Evolutionary conservation across 805 yeast genomes (phyloP).

Genomic region (Suhomyces faveliae): DNA sequence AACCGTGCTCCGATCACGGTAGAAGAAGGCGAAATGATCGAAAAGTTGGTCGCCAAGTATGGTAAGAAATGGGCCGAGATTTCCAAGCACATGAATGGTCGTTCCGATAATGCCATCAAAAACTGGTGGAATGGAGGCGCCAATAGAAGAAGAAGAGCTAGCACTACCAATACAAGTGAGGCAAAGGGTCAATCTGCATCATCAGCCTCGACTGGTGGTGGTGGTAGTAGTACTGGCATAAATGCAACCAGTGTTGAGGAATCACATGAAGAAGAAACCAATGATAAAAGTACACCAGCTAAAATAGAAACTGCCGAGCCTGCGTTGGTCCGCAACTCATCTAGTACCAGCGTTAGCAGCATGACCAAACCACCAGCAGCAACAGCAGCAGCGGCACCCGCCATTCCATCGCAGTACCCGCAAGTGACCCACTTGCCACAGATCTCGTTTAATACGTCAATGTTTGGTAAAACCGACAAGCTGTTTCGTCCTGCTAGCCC

Average conservation of each 20-base stretch:
- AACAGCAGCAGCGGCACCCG: neutral
- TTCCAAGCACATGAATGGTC: constrained; percentile 80
- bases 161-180: too few species aligned
- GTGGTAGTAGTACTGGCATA: neutral
- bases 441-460: constrained; percentile 42
- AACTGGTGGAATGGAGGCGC: constrained; percentile 98
- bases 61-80: constrained; percentile 96
- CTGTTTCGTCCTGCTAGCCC: constrained; percentile 1
- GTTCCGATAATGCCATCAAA: constrained; percentile 88
- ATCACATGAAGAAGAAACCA: constrained; percentile 1
- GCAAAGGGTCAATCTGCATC: too few species aligned
- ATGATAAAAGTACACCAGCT: neutral
- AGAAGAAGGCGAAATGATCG: constrained; percentile 82
- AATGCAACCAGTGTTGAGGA: neutral
- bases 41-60: constrained; percentile 69
- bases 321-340: neutral
- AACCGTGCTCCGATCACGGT: constrained; percentile 79
- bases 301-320: constrained; percentile 1
- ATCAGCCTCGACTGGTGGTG: neutral
- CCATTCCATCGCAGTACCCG: neutral
- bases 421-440: neutral
- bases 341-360: neutral
- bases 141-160: constrained; percentile 65
- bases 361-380: neutral
- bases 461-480: constrained; percentile 27